Percentiles rank a stretch among this genome's conserved stretches.
These are phyloP conservation scores for Ogataea parapolymorpha DNA, from an alignment of 805 yeast genomes.

Conservation along the genomic window DNA sequence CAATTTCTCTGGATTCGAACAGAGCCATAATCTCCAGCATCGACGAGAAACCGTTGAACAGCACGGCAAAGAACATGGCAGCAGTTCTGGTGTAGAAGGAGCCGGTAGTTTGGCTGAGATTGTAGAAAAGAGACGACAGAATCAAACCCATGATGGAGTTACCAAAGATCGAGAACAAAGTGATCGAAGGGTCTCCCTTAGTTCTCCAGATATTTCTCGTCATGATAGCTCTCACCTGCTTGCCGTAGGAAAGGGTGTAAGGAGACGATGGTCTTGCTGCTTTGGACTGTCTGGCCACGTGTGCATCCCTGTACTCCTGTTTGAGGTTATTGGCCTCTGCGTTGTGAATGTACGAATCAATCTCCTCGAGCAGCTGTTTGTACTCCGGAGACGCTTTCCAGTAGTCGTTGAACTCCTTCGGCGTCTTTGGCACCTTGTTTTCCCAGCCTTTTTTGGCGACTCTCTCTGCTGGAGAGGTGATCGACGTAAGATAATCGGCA, in stretches of 20 bases:
- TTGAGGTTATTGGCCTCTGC: conserved; percentile 10
- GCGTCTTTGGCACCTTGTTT: conserved; percentile 35
- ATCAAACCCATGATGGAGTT: conserved; percentile 51
- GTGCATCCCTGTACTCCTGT: conserved; percentile 34
- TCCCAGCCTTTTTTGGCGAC: conserved; percentile 32
- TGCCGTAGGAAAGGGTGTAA: conserved; percentile 46
- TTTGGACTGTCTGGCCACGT: conserved; percentile 49
- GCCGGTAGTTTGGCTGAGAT: conserved; percentile 37
- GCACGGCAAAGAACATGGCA: conserved; percentile 59
- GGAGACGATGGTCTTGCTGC: conserved; percentile 45
- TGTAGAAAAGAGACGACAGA: conserved; percentile 54
- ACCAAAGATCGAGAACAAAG: conserved; percentile 40
- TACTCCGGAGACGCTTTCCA: conserved; percentile 36
- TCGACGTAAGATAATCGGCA: conserved; percentile 43
- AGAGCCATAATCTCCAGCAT: conserved; percentile 52
- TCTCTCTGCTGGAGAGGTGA: conserved; percentile 30
- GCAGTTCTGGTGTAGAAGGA: conserved; percentile 56
- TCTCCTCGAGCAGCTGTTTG: conserved; percentile 29
- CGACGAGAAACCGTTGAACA: conserved; percentile 59
- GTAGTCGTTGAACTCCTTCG: conserved; percentile 36
- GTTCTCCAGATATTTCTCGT: conserved; percentile 47
- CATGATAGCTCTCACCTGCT: conserved; percentile 48
- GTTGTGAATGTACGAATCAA: conserved; percentile 31
- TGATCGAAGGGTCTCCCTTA: conserved; percentile 46
- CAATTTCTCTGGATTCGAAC: conserved; percentile 51